A percentile compares a stretch with the other conserved stretches of the same genome.
These are phyloP conservation scores for Medicago ruthenica DNA, from an alignment of 306 rosid species.

Conservation along the genomic window DNA sequence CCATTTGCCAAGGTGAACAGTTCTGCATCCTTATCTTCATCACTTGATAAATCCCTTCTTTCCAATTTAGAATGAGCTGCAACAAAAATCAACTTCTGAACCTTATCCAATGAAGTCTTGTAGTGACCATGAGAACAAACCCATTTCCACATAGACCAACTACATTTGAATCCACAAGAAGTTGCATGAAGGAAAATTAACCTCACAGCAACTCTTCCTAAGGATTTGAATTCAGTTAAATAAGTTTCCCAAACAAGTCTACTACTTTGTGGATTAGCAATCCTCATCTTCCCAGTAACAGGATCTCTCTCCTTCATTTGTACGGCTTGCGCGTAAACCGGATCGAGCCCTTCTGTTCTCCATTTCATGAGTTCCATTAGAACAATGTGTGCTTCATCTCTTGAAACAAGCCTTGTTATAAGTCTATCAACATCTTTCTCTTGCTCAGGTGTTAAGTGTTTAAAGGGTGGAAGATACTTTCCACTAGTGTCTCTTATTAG, in stretches of 20 bases:
- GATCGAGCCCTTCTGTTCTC: constrained; percentile 80
- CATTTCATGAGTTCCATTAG: constrained; percentile 79
- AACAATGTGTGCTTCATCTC: constrained; percentile 68
- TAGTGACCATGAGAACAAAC: constrained; percentile 58
- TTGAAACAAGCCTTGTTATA: constrained; percentile 62
- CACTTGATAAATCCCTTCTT: constrained; percentile 59
- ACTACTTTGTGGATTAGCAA: constrained; percentile 69
- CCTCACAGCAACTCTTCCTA: constrained; percentile 72
- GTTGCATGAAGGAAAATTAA: constrained; percentile 74
- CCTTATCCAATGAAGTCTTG: constrained; percentile 52
- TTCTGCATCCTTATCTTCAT: constrained; percentile 59
- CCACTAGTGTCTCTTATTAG: constrained; percentile 65
- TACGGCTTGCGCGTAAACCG: constrained; percentile 66
- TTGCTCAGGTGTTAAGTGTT: constrained; percentile 60
- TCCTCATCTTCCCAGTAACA: constrained; percentile 58
- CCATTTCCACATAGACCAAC: constrained; percentile 64
- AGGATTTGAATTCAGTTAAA: constrained; percentile 62
- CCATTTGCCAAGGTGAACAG: constrained; percentile 53
- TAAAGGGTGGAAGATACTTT: constrained; percentile 73
- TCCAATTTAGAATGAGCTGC: constrained; percentile 72
- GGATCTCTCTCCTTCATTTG: constrained; percentile 73
- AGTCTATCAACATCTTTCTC: constrained; percentile 72
- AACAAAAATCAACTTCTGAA: constrained; percentile 63
- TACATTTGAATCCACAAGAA: constrained; percentile 65
- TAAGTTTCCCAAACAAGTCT: constrained; percentile 75